Percentiles rank a stretch among this genome's conserved stretches.
These are phyloP conservation scores for Dioscorea zingiberensis DNA, from an alignment of 106 monocot genomes.

Conservation along the genomic window DNA sequence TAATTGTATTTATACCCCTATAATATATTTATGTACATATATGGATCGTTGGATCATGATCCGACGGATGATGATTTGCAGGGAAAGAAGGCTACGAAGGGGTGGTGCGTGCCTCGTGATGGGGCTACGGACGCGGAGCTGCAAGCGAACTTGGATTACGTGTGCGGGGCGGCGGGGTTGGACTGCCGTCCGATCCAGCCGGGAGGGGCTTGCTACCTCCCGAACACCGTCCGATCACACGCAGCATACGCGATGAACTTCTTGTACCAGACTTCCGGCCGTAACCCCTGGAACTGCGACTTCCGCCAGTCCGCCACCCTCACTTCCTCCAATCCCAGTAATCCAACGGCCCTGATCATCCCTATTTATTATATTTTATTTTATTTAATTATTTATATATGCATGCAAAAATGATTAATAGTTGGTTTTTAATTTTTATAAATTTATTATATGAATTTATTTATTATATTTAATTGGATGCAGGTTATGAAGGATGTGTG, in stretches of 20 bases:
- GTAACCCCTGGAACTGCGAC: constrained; percentile 51
- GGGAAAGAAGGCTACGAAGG: neutral
- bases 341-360: neutral
- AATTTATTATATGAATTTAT: neutral
- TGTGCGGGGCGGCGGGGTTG: constrained; percentile 41
- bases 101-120: constrained; percentile 39
- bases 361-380: neutral
- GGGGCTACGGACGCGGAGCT: constrained; percentile 30
- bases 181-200: constrained; percentile 65
- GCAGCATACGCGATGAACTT: constrained; percentile 64
- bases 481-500: constrained; percentile 43
- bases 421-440: neutral
- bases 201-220: constrained; percentile 51
- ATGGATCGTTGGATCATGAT: too few relatives aligned
- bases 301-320: constrained; percentile 49
- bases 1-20: too few relatives aligned
- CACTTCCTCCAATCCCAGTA: constrained; percentile 54
- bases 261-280: constrained; percentile 41
- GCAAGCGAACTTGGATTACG: constrained; percentile 60
- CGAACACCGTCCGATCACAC: constrained; percentile 52
- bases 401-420: neutral
- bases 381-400: neutral
- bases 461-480: neutral
- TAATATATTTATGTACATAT: too few relatives aligned
- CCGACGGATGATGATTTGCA: neutral